A percentile compares a stretch with the other conserved stretches of the same genome.
Evolutionary conservation across 768 basidiomycete species (phyloP).

Genomic region (Podaxis rugospora): DNA sequence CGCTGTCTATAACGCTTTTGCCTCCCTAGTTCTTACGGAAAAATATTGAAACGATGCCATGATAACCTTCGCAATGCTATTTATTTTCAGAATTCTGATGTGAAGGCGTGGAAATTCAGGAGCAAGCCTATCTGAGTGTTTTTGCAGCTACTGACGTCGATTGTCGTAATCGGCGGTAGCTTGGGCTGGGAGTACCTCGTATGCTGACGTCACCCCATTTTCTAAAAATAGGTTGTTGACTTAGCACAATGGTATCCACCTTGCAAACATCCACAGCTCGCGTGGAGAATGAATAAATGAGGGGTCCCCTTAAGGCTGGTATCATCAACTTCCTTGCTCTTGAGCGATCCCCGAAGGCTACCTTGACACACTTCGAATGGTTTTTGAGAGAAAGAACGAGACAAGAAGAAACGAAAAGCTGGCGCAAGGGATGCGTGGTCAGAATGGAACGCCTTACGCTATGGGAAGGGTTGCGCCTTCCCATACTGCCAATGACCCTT

Average conservation of each 20-base stretch:
- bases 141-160: neutral
- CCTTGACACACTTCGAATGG: neutral
- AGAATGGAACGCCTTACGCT: conserved; percentile 3
- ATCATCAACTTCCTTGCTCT: neutral
- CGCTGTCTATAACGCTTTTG: neutral
- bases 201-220: conserved; percentile 5
- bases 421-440: neutral
- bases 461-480: conserved; percentile 3
- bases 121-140: neutral
- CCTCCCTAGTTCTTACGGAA: conserved; percentile 27
- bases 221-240: neutral
- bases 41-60: conserved; percentile 21
- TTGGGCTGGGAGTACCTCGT: neutral
- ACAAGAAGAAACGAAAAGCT: neutral
- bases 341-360: neutral
- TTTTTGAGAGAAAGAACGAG: neutral
- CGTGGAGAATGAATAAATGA: neutral
- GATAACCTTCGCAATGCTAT: neutral
- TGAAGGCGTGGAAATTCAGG: neutral
- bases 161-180: neutral
- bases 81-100: neutral
- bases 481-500: conserved; percentile 19
- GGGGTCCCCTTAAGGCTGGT: neutral
- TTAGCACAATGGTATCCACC: neutral
- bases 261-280: conserved; percentile 4